A percentile compares a stretch with the other conserved stretches of the same genome.
phyloP scores from a whole-genome alignment of 2,329 filamentous ascomycete species.

The Coleophoma cylindrospora region DNA sequence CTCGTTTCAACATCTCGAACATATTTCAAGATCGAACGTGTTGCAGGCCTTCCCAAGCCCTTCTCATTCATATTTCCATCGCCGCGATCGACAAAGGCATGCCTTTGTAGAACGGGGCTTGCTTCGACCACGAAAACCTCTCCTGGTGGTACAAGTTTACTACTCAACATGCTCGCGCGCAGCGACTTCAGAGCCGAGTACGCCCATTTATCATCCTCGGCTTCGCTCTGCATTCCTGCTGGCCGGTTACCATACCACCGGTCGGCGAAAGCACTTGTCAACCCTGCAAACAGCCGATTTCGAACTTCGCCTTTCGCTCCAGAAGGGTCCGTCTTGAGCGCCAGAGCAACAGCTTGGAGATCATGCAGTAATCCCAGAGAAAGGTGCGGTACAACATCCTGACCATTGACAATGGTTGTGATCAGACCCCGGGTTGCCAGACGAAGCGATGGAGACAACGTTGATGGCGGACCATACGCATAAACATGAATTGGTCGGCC shows the following conservation, averaged over 20 bases:
- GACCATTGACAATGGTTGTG: constrained; percentile 68
- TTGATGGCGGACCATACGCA: constrained; percentile 70
- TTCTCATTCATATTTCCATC: constrained; percentile 21
- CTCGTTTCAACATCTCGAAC: constrained; percentile 64
- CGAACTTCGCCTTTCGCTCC: constrained; percentile 64
- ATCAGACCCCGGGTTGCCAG: constrained; percentile 68
- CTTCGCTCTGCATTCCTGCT: constrained; percentile 31
- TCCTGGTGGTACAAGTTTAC: constrained; percentile 69
- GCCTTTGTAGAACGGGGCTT: constrained; percentile 59
- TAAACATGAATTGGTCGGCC: constrained; percentile 74
- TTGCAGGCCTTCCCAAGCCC: constrained; percentile 59
- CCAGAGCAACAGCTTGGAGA: constrained; percentile 65
- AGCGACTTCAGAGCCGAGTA: constrained; percentile 62
- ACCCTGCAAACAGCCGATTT: constrained; percentile 58
- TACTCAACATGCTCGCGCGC: constrained; percentile 61
- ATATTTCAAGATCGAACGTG: constrained; percentile 64
- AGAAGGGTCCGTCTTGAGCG: constrained; percentile 67
- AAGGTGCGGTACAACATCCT: constrained; percentile 69
- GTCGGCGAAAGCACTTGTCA: constrained; percentile 56
- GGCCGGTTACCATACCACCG: constrained; percentile 46
- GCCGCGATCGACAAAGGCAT: constrained; percentile 50
- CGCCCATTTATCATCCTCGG: constrained; percentile 65
- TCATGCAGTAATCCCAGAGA: constrained; percentile 72
- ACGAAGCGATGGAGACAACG: constrained; percentile 65
- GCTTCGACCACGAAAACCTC: constrained; percentile 72